Percentiles rank a stretch among this genome's conserved stretches.
phyloP scores from a whole-genome alignment of 345 rosid genomes.

The Noccaea bulbosa region DNA sequence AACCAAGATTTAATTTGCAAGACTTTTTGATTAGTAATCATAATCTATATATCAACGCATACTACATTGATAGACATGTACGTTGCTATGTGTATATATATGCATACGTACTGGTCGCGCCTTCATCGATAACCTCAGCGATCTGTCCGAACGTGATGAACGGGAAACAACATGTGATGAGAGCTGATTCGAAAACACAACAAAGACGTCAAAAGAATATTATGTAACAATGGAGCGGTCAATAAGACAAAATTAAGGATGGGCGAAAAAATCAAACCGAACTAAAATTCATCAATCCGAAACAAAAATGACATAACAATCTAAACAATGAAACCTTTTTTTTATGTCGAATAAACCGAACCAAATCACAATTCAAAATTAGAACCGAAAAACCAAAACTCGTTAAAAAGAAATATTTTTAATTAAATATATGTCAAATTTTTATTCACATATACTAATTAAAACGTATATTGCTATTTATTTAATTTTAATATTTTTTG shows the following conservation, averaged over 20 bases:
- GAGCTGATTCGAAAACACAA: conserved; percentile 47
- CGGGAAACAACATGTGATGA: conserved; percentile 54
- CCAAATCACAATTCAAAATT: neutral
- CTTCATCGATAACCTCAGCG: conserved; percentile 56
- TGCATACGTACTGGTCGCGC: conserved; percentile 49
- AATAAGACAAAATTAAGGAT: neutral
- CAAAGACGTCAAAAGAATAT: neutral
- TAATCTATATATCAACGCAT: neutral
- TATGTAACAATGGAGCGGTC: neutral
- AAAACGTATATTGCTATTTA: too few relatives aligned
- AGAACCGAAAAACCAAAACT: neutral
- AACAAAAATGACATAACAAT: too few relatives aligned
- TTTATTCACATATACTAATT: too few relatives aligned
- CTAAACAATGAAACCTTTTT: too few relatives aligned
- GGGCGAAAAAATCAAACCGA: neutral
- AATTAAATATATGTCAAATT: neutral
- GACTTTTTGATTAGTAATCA: neutral
- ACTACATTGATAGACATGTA: neutral
- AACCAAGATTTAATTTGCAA: too few relatives aligned
- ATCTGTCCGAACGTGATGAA: conserved; percentile 63
- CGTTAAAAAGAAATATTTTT: too few relatives aligned
- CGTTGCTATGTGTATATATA: neutral
- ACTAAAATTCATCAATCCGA: too few relatives aligned
- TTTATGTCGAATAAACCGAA: neutral
- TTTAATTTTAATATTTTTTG: too few relatives aligned